Conservation (phyloP, 139 green algal species). For the Coelastrella sp. region DNA sequence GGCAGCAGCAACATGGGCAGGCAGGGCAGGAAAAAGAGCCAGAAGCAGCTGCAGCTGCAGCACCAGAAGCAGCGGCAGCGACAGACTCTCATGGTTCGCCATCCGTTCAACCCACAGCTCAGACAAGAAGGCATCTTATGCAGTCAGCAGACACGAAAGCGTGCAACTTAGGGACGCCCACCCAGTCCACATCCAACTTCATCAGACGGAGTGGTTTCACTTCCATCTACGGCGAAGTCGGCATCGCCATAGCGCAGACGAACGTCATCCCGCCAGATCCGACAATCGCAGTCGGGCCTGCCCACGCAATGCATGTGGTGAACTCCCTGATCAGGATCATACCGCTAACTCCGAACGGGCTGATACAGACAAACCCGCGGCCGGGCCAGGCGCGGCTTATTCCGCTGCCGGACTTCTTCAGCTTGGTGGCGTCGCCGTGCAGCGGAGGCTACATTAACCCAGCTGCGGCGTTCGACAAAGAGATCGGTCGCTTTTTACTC, state of each 20-base stretch:
- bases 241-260: neutral
- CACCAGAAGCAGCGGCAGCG: neutral
- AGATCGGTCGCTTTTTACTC: conserved; percentile 29
- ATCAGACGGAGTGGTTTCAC: neutral
- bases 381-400: neutral
- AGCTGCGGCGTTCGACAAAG: conserved; percentile 29
- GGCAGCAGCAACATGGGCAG: neutral
- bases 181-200: neutral
- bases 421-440: conserved; percentile 21
- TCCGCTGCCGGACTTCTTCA: conserved; percentile 38
- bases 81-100: neutral
- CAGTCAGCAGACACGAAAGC: neutral
- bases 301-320: conserved; percentile 30
- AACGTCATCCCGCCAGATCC: conserved; percentile 10
- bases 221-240: neutral
- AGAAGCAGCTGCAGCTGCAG: conserved; percentile 8
- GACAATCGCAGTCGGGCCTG: conserved; percentile 11
- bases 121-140: neutral
- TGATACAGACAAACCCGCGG: neutral
- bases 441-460: conserved; percentile 40
- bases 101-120: neutral
- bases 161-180: conserved; percentile 35
- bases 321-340: conserved; percentile 32
- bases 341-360: neutral
- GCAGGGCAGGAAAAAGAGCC: neutral